These are phyloP conservation scores for Ceriops zippeliana DNA, from an alignment of 345 rosid species.

Conservation along the genomic window DNA sequence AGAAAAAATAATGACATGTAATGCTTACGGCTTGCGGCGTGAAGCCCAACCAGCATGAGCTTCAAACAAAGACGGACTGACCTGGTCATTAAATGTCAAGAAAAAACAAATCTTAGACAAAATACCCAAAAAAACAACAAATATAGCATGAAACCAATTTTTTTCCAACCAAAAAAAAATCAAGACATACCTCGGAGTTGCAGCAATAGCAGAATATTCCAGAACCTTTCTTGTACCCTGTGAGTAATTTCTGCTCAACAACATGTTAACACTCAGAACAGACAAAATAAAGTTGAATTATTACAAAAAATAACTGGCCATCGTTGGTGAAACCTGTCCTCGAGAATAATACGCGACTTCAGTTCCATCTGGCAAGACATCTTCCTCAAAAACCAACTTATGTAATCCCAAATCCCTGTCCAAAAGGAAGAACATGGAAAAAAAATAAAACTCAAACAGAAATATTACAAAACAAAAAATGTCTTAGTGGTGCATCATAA, in stretches of 20 bases:
- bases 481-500: constrained; percentile 4
- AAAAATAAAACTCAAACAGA: not conserved
- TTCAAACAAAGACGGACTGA: constrained; percentile 91
- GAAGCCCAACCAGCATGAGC: constrained; percentile 95
- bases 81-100: constrained; percentile 42
- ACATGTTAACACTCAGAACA: constrained; percentile 25
- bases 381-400: constrained; percentile 81
- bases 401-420: constrained; percentile 82
- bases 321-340: constrained; percentile 62
- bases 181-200: constrained; percentile 56
- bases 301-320: constrained; percentile 5
- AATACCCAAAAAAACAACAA: constrained; percentile 13
- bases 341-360: constrained; percentile 79
- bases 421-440: constrained; percentile 17
- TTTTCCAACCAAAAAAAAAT: not conserved
- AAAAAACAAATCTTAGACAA: constrained; percentile 14
- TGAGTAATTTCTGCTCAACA: constrained; percentile 68
- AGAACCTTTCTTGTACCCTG: constrained; percentile 74
- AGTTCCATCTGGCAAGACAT: constrained; percentile 79
- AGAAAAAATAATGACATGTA: not conserved
- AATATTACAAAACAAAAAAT: constrained; percentile 16
- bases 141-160: not conserved
- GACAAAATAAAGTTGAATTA: constrained; percentile 8
- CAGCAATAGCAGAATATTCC: constrained; percentile 88
- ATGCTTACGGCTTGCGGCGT: constrained; percentile 91